phyloP scores from a whole-genome alignment of 768 basidiomycete genomes.

The Tephrocybe sp. region DNA sequence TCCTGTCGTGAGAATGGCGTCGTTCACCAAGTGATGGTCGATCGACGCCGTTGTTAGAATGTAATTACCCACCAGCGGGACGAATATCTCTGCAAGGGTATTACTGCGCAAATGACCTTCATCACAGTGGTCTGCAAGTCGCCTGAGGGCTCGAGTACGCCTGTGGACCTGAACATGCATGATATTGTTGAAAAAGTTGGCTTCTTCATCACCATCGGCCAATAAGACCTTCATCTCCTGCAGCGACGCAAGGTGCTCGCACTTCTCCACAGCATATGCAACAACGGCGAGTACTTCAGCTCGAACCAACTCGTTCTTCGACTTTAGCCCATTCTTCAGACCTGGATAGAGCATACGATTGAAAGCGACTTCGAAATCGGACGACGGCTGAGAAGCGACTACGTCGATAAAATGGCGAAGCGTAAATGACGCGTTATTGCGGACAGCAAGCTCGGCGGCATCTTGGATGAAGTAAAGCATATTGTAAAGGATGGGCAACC shows the following conservation, averaged over 20 bases:
- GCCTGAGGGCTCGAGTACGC: conserved; percentile 79
- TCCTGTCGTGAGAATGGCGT: conserved; percentile 81
- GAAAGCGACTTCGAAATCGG: conserved; percentile 57
- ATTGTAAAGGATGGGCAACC: conserved; percentile 85
- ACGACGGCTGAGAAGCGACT: conserved; percentile 39
- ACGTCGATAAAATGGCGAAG: conserved; percentile 78
- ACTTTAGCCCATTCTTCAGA: conserved; percentile 75
- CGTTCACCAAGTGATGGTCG: conserved; percentile 88
- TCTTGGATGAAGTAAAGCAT: conserved; percentile 87
- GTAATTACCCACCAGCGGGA: conserved; percentile 86
- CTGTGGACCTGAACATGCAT: conserved; percentile 92
- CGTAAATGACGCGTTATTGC: conserved; percentile 75
- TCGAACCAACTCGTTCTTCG: conserved; percentile 85
- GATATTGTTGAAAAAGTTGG: conserved; percentile 96
- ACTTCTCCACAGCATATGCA: conserved; percentile 69
- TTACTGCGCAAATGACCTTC: conserved; percentile 64
- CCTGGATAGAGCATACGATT: conserved; percentile 70
- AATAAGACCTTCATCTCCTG: conserved; percentile 82
- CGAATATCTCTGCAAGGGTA: conserved; percentile 77
- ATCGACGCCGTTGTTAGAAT: conserved; percentile 58
- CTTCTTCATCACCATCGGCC: conserved; percentile 88
- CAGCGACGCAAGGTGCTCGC: conserved; percentile 55
- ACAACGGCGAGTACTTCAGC: conserved; percentile 80
- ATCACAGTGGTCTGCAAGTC: conserved; percentile 78
- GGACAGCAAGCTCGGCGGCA: conserved; percentile 80